Percentiles rank a stretch among this genome's conserved stretches.
These are phyloP conservation scores for Coniophora puteana DNA, from an alignment of 1,284 basidiomycete species.

Conservation along the genomic window DNA sequence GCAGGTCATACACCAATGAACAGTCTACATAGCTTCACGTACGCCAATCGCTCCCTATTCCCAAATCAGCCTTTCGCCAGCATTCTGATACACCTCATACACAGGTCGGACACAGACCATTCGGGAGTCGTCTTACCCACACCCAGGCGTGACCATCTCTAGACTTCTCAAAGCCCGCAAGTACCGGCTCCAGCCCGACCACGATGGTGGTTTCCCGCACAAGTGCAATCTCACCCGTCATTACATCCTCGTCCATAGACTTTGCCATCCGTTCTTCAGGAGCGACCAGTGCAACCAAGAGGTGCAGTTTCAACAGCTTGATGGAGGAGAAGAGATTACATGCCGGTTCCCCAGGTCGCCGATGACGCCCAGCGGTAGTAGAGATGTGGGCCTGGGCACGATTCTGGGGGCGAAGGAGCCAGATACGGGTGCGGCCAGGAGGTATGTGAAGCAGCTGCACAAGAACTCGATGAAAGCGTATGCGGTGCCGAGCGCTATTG, in stretches of 20 bases:
- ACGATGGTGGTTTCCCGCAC: conserved; percentile 22
- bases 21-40: no score
- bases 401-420: conserved; percentile 15
- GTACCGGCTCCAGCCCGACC: conserved; percentile 42
- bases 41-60: no score
- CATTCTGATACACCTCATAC: no score
- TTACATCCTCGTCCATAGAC: conserved; percentile 40
- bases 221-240: conserved; percentile 36
- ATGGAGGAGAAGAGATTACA: conserved; percentile 31
- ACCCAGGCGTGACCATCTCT: conserved; percentile 52
- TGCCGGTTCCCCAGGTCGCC: no score
- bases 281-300: conserved; percentile 10
- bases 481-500: conserved; percentile 52
- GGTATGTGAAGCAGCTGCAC: conserved; percentile 77
- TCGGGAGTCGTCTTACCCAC: conserved; percentile 53
- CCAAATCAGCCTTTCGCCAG: no score
- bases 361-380: no score
- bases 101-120: conserved; percentile 17
- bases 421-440: conserved; percentile 48
- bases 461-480: conserved; percentile 55
- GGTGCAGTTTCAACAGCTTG: conserved; percentile 33
- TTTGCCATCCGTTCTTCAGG: conserved; percentile 17
- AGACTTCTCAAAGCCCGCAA: conserved; percentile 45
- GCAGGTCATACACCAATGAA: no score
- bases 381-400: conserved; percentile 6